These are phyloP conservation scores for Puccinia novopanici DNA, from an alignment of 1,284 basidiomycete genomes.

Conservation along the genomic window DNA sequence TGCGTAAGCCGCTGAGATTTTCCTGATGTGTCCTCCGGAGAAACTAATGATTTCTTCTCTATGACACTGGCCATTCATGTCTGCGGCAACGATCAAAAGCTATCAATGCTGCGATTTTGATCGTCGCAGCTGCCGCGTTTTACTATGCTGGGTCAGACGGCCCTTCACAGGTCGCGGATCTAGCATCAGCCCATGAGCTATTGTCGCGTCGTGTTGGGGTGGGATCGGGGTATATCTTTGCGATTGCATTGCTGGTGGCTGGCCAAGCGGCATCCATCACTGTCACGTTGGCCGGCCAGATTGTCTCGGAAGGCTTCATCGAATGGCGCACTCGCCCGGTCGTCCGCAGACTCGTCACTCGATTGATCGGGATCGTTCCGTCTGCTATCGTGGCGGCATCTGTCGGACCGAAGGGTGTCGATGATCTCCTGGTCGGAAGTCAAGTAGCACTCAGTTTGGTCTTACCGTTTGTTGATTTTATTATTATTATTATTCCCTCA, in stretches of 20 bases:
- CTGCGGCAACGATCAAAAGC: too few relatives aligned
- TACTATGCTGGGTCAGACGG: conserved; percentile 63
- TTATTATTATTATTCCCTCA: not conserved
- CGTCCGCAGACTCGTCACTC: conserved; percentile 77
- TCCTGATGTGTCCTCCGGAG: conserved; percentile 27
- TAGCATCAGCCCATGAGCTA: conserved; percentile 78
- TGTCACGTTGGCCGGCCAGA: conserved; percentile 86
- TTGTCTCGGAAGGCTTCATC: conserved; percentile 90
- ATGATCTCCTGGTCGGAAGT: conserved; percentile 77
- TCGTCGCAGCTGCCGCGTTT: conserved; percentile 63
- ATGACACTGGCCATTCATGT: not conserved
- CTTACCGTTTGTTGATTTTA: conserved; percentile 66
- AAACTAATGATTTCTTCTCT: not conserved
- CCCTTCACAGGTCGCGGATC: conserved; percentile 65
- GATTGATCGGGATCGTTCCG: conserved; percentile 82
- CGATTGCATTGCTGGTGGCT: conserved; percentile 77
- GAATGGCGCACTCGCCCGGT: conserved; percentile 85
- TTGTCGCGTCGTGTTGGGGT: conserved; percentile 69
- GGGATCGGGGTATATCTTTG: conserved; percentile 80
- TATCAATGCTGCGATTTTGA: conserved; percentile 61
- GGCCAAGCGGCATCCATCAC: conserved; percentile 92
- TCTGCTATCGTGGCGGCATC: conserved; percentile 76
- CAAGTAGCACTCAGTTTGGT: conserved; percentile 86
- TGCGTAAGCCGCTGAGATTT: conserved; percentile 10
- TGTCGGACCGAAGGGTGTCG: conserved; percentile 74